Evolutionary conservation across 805 yeast genomes (phyloP), one percentile per base, ranked within the genome.

Genomic region (Saccharomycopsis malanga): DNA sequence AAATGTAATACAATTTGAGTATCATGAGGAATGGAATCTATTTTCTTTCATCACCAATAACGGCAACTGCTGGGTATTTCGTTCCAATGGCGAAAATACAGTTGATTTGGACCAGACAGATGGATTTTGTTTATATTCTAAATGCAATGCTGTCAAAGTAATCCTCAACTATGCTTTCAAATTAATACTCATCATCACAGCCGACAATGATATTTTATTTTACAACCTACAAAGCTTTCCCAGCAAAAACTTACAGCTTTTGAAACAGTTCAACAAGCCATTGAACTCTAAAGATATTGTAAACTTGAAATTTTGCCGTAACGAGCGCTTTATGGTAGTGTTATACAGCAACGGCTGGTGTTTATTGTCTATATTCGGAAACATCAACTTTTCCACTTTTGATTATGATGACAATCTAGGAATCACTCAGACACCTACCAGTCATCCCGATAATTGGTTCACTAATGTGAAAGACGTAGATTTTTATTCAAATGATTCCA

Each of bases 291-390:
- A 47, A 34, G 35, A 34, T 9, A 15, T 45, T 14, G 3, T 32
- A 15, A 23, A 25, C 4, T 34, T 54, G 12, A 29, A 52, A 45
- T 44, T 55, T 53, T 17, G 54, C 22, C 22, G 30, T 10, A 40
- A 38, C 34, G 48, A 43, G 10, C 41, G 40, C 10, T 46, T 48
- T 6, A 42, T 54, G n/a, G n/a, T 53, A 12, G 42, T 58, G 1
- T 38, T 58, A 2, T 55, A 46, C 24, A 18, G 29, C 2, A 46
- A 54, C 22, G 56, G 58, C 1, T 61, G 65, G 65, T 49, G 54
- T 3, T n/a, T 57, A 2, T 46, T 54, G n/a, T 60, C 64, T 6
- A 54, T 57, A 1, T 61, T 56, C 48, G 65, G 64, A 4, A 46
- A 56, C 25, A 54, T 53, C 3, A 45, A 47, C 2, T 61, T 61